Percentiles rank a stretch among this genome's conserved stretches.
Evolutionary conservation across 108 stramenopile genomes (phyloP).

Genomic region (Nitzschia palea): DNA sequence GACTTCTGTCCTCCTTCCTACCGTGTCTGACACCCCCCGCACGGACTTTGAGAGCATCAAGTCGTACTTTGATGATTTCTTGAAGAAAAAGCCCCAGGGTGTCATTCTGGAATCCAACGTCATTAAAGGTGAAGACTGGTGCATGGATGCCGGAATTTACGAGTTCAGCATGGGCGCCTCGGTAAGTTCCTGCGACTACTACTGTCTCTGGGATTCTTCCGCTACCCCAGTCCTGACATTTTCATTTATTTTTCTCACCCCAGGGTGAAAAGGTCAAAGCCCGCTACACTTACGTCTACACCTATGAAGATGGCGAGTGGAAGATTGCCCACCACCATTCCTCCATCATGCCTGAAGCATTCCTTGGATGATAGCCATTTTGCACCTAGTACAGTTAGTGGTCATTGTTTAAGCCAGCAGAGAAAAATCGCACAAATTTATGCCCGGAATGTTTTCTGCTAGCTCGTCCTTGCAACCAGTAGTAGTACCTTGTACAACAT

Average conservation of each 20-base stretch:
- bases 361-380: too few species aligned
- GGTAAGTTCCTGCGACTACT: too few species aligned
- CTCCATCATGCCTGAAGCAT: constrained; percentile 5
- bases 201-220: too few species aligned
- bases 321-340: constrained; percentile 62
- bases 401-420: too few species aligned
- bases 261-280: constrained; percentile 59
- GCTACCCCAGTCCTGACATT: too few species aligned
- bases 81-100: constrained; percentile 59
- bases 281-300: constrained; percentile 51
- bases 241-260: too few species aligned
- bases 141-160: constrained; percentile 60
- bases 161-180: constrained; percentile 51
- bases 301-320: constrained; percentile 63
- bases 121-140: constrained; percentile 51
- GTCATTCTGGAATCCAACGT: constrained; percentile 50
- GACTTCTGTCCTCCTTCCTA: constrained; percentile 21
- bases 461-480: too few species aligned
- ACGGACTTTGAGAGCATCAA: constrained; percentile 54
- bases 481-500: too few species aligned
- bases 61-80: constrained; percentile 53
- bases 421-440: too few species aligned
- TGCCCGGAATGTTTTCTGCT: too few species aligned
- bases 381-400: too few species aligned
- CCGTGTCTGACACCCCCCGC: constrained; percentile 49